A percentile compares a stretch with the other conserved stretches of the same genome.
Evolutionary conservation across 495 filamentous ascomycete species (phyloP).

Genomic region (Trichoderma reesei): DNA sequence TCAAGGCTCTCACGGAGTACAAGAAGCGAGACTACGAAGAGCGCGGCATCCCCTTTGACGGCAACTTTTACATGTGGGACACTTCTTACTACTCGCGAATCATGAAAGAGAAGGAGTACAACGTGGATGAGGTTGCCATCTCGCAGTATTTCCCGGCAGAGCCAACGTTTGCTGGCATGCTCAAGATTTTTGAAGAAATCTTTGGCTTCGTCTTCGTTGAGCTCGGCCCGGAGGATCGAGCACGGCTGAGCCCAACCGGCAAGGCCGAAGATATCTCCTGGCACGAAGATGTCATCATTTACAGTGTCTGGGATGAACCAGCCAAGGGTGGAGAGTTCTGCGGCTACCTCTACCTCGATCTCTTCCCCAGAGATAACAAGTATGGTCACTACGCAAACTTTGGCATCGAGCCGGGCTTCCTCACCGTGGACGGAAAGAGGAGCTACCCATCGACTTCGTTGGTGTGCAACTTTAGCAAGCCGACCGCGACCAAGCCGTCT

Average conservation of each 20-base stretch:
- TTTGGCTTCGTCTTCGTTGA: slow-evolving; percentile 90
- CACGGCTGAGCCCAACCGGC: slow-evolving; percentile 38
- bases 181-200: slow-evolving; percentile 85
- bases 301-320: slow-evolving; percentile 54
- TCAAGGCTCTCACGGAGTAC: slow-evolving; percentile 56
- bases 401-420: slow-evolving; percentile 58
- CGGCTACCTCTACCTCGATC: slow-evolving; percentile 56
- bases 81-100: slow-evolving; percentile 71
- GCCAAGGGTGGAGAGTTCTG: slow-evolving; percentile 47
- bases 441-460: slow-evolving; percentile 52
- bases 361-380: slow-evolving; percentile 52
- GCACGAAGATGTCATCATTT: slow-evolving; percentile 54
- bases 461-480: slow-evolving; percentile 60
- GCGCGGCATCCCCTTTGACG: slow-evolving; percentile 50
- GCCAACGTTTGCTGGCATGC: slow-evolving; percentile 79
- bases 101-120: slow-evolving; percentile 86
- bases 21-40: slow-evolving; percentile 67
- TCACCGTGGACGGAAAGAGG: slow-evolving; percentile 42
- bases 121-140: slow-evolving; percentile 78
- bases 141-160: slow-evolving; percentile 90
- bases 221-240: slow-evolving; percentile 45
- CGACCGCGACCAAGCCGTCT: slow-evolving; percentile 50
- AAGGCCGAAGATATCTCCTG: slow-evolving; percentile 50
- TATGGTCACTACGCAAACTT: slow-evolving; percentile 72
- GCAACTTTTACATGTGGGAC: slow-evolving; percentile 88